These are phyloP conservation scores for Rhytidiadelphus loreus DNA, from an alignment of 225 moss, liverwort and hornwort genomes.

Conservation along the genomic window DNA sequence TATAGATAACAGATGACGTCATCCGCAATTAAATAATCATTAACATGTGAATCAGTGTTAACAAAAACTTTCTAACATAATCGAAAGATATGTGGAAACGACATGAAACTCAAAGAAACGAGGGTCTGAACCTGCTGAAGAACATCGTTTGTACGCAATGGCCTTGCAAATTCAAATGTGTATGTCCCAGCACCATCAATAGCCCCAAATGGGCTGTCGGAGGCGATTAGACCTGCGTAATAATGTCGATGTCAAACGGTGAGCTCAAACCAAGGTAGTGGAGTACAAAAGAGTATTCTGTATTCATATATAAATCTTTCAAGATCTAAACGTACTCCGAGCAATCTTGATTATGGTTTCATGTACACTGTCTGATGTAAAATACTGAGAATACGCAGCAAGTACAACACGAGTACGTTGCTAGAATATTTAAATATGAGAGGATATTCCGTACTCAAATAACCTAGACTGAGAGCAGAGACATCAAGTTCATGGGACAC, in stretches of 20 bases:
- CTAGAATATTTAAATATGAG: background rate
- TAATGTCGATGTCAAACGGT: background rate
- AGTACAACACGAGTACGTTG: background rate
- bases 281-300: background rate
- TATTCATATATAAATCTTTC: background rate
- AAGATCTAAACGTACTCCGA: background rate
- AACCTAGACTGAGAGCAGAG: background rate
- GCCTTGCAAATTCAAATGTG: conserved; percentile 83
- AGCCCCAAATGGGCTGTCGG: conserved; percentile 63
- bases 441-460: background rate
- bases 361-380: background rate
- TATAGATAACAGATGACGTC: background rate
- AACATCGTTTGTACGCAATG: conserved; percentile 76
- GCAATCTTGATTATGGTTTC: background rate
- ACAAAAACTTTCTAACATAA: background rate
- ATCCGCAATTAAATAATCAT: background rate
- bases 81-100: background rate
- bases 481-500: background rate
- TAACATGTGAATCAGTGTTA: background rate
- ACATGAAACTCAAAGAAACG: background rate
- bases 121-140: conserved; percentile 63
- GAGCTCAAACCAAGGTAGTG: background rate
- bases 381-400: background rate
- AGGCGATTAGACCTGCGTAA: conserved; percentile 53
- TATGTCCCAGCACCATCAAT: conserved; percentile 57